Conservation (phyloP, 371 early-diverging fungal genomes). For the Mortierella sp. region DNA sequence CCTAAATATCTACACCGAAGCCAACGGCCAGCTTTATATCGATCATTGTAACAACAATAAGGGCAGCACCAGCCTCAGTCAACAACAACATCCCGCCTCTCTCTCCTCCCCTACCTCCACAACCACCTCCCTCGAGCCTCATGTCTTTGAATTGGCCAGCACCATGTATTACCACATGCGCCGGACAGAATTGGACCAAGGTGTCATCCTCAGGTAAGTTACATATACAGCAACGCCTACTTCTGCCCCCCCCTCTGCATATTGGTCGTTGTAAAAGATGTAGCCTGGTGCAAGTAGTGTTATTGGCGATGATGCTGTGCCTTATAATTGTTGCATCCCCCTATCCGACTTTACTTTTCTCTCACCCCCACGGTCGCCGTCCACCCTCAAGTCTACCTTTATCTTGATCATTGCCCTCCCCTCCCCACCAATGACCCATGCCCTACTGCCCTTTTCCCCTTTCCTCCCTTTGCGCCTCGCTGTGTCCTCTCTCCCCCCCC, state of each 20-base stretch:
- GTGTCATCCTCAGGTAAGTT: conserved; percentile 78
- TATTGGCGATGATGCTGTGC: background rate
- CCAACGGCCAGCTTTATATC: conserved; percentile 48
- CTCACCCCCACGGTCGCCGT: background rate
- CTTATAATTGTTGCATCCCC: background rate
- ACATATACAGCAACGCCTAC: background rate
- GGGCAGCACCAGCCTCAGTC: too few species aligned
- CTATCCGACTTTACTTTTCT: background rate
- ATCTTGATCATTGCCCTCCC: background rate
- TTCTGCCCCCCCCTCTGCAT: background rate
- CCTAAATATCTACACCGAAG: conserved; percentile 66
- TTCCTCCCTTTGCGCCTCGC: background rate
- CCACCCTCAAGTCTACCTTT: background rate
- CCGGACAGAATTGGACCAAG: conserved; percentile 84
- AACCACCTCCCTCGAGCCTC: conserved; percentile 55
- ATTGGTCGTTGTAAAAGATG: too few species aligned
- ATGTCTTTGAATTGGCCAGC: conserved; percentile 71
- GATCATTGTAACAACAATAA: conserved; percentile 12
- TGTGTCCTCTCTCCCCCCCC: background rate
- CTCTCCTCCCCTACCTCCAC: background rate
- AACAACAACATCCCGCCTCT: background rate
- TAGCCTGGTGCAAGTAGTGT: too few species aligned
- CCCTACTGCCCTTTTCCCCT: background rate
- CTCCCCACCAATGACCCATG: background rate
- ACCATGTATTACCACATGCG: conserved; percentile 82